These are phyloP conservation scores for Bremia lactucae DNA, from an alignment of 352 stramenopile species.

Conservation along the genomic window DNA sequence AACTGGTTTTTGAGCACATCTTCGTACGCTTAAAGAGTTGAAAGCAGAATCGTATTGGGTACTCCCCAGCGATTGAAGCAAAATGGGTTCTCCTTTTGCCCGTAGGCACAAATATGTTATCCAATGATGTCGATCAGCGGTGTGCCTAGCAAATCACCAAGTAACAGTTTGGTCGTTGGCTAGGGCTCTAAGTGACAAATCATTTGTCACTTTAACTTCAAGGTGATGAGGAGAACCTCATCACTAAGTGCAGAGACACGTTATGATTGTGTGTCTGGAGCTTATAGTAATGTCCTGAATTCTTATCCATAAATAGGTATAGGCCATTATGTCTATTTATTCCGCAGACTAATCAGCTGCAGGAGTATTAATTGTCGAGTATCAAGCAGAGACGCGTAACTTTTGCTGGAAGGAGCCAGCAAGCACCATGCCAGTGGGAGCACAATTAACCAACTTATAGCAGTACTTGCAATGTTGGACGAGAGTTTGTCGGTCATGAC, in stretches of 20 bases:
- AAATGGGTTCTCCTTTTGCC: conserved; percentile 22
- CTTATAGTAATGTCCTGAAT: no score
- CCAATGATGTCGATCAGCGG: conserved; percentile 32
- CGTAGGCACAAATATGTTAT: conserved; percentile 19
- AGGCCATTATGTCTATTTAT: no score
- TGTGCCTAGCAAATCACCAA: conserved; percentile 30
- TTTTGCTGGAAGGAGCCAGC: background rate
- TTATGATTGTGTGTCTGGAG: no score
- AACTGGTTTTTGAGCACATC: conserved; percentile 61
- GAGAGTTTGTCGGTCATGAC: conserved; percentile 17
- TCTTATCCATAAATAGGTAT: no score
- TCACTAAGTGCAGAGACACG: no score
- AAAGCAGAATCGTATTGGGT: conserved; percentile 27
- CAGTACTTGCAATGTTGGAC: conserved; percentile 6
- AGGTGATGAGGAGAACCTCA: no score
- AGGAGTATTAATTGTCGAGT: conserved; percentile 5
- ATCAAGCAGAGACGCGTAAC: conserved; percentile 8
- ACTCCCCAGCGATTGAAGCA: conserved; percentile 22
- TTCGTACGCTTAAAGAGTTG: conserved; percentile 30
- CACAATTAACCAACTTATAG: conserved; percentile 7
- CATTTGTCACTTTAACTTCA: no score
- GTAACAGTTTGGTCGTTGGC: conserved; percentile 17
- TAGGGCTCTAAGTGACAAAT: no score
- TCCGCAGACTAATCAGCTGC: no score
- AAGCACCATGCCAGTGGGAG: conserved; percentile 11